Evolutionary conservation across 2,329 filamentous ascomycete species (phyloP), one percentile per base, ranked within the genome.

Genomic region (Ophiosphaerella herpotricha): DNA sequence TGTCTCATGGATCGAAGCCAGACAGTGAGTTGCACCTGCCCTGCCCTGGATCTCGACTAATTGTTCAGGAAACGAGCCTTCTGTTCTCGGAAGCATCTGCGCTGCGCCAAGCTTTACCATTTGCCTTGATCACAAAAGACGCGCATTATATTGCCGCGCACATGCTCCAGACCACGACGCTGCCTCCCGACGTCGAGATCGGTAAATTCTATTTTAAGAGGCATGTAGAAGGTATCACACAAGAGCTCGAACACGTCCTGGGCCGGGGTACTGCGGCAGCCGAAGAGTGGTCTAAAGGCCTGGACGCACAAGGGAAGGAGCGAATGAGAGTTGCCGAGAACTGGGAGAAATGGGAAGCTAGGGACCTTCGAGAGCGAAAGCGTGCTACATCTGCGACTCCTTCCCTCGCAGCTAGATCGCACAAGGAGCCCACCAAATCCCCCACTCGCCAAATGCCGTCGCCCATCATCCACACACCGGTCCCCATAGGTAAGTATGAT

Each of bases 201-300:
- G 81, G 79, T 9, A 93, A 91, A 67, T 77, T 85, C 41, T 92
- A 86, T 64, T 85, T 81, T 69, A 80, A 80, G 39, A 66, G 77
- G 23, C 83, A 91, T 50, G 78, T 91, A 32, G 79, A 85, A 23
- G 77, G 78, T 7, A 80, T 92, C 55, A 81, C 82, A 50, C 67
- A 75, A 29, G 85, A 90, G 62, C 84, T 90, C 58, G 75, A 82
- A 37, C 77, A 83, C 5, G 88, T 86, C 46, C 83, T 84, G 60
- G 73, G 77, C n/a, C 80, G 90, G 58, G 88, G 89, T n/a, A 62
- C 80, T 38, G 85, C 86, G 36, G 83, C 86, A 9, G 81, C 82
- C 4, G 87, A 90, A 59, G 89, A 92, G 70, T 94, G 90, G 89
- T 78, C 85, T 26, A 92, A 92, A 72, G 89, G 89, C 8, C 79